Base-by-base conservation (phyloP, 2,329 filamentous ascomycete genomes). In the Hypoxylon sp. region DNA sequence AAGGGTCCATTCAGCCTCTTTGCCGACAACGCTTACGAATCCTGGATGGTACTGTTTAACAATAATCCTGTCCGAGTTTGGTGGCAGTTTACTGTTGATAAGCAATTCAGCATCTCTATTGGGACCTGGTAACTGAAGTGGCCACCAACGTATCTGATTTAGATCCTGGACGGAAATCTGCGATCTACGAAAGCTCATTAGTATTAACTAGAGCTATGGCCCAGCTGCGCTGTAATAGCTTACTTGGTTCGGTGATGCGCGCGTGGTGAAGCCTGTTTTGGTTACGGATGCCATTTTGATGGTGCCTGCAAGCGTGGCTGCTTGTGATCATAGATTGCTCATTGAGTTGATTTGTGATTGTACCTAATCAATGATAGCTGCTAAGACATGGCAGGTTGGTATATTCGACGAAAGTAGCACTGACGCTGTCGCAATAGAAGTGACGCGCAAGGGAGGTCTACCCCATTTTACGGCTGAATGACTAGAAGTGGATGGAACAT, bases 21-120 rank as follows among this genome's bases (percentile, higher is more conserved):
- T 37, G 7, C 81, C 80, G 39, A 80, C 73, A 4, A 85, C 57
- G 0, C 65, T 61, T n/a, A 46, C 58, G 57, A 85, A 80, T n/a
- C 72, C 72, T 2, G 74, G 54, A 44, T 82, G 76, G 62, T 85
- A 82, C 57, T 79, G 76, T 1, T 78, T 73, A 46, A 85, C 70
- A 5, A 70, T 76, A 2, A 84, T 55, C 0, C 68, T 62, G 13
- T 73, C 53, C 17, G 42, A 17, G 21, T 52, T 57, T 46, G 60
- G 17, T 15, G 54, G 37, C 8, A 35, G 19, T 19, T 61, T 65
- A 32, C 35, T 51, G 13, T 61, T 55, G 7, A 46, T 17, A 58
- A 47, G 44, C 15, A 53, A 19, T n/a, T 54, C 19, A 53, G 50
- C 17, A 46, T 44, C 7, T 62, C 6, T 39, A 2, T 7, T 27